phyloP scores from a whole-genome alignment of 169 alveolate genomes.

The Cytauxzoon felis region DNA sequence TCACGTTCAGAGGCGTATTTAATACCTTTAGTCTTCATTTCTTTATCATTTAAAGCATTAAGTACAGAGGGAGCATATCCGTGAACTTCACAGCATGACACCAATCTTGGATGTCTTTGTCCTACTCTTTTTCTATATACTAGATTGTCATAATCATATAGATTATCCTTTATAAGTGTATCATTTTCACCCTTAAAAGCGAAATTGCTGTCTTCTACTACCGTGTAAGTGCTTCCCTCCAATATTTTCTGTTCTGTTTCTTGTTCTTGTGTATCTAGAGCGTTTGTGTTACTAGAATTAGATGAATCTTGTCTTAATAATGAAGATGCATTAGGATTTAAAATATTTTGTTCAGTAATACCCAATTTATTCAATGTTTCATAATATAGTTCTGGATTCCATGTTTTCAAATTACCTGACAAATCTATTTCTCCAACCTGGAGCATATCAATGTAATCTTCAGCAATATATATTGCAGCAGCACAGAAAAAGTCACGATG shows the following conservation, averaged over 20 bases:
- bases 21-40: not conserved
- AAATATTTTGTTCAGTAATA: conserved; percentile 70
- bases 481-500: conserved; percentile 87
- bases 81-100: conserved; percentile 47
- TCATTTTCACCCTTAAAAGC: not conserved
- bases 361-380: conserved; percentile 69
- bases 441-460: conserved; percentile 80
- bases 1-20: conserved; percentile 34
- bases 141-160: not conserved
- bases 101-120: conserved; percentile 46
- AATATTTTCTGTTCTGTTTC: conserved; percentile 4
- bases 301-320: not conserved
- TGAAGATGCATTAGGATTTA: not conserved
- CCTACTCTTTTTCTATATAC: conserved; percentile 41
- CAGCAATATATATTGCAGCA: conserved; percentile 85
- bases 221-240: too few relatives aligned
- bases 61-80: conserved; percentile 28
- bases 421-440: conserved; percentile 79
- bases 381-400: conserved; percentile 72
- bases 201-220: too few relatives aligned
- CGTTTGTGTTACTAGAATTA: not conserved
- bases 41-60: conserved; percentile 24
- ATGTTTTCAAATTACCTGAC: conserved; percentile 65
- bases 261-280: not conserved
- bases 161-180: not conserved